A percentile compares a stretch with the other conserved stretches of the same genome.
These are phyloP conservation scores for Cudoniella acicularis DNA, from an alignment of 495 filamentous ascomycete genomes.

Conservation along the genomic window DNA sequence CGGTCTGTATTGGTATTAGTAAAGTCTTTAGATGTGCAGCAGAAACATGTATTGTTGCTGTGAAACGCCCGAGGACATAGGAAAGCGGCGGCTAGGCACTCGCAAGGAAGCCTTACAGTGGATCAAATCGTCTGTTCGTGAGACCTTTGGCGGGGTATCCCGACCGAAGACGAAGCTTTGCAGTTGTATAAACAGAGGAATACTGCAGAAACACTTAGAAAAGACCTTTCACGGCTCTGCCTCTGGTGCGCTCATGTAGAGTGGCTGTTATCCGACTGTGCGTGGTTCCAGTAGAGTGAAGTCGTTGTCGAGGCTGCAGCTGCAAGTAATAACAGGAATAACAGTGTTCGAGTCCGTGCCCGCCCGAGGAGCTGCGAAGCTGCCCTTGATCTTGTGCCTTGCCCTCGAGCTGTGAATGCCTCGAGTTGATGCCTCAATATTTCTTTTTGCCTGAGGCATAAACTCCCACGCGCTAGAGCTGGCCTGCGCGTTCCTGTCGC, in stretches of 20 bases:
- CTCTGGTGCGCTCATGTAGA: background rate
- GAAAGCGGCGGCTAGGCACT: constrained; percentile 7
- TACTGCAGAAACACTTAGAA: background rate
- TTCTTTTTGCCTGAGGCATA: background rate
- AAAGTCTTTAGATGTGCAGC: background rate
- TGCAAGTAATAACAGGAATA: background rate
- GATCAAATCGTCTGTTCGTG: background rate
- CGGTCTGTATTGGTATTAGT: background rate
- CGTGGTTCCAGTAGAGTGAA: constrained; percentile 19
- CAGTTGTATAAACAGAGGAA: no score
- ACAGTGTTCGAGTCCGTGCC: no score
- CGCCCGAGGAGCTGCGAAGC: background rate
- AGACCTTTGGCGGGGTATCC: constrained; percentile 18
- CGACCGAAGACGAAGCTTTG: no score
- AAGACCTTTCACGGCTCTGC: background rate
- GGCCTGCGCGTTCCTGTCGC: constrained; percentile 15
- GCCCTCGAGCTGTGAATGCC: no score
- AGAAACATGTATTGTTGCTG: background rate
- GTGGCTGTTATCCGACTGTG: background rate
- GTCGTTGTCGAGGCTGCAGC: background rate
- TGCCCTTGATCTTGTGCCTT: no score
- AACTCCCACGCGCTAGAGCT: background rate
- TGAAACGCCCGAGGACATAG: background rate
- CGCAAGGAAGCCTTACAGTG: constrained; percentile 16
- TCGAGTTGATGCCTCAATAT: background rate